These are phyloP conservation scores for Plasmodium vivax DNA, from an alignment of 169 alveolate genomes.

Conservation along the genomic window DNA sequence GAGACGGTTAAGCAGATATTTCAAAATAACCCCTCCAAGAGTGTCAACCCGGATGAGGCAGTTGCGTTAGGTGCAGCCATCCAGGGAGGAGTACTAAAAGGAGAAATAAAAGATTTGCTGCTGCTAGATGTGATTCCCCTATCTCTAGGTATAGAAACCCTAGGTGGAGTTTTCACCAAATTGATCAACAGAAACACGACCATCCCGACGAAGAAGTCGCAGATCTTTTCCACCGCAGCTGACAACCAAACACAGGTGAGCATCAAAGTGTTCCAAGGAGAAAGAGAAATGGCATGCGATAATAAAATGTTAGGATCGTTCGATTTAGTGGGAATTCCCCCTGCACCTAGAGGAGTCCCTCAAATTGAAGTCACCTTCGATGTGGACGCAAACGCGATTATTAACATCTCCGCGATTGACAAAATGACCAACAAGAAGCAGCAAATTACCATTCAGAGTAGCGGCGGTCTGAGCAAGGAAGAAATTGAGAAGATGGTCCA, in stretches of 20 bases:
- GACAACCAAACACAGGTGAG: conserved; percentile 98
- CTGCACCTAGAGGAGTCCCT: conserved; percentile 98
- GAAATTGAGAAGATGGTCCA: conserved; percentile 96
- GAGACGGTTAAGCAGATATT: conserved; percentile 93
- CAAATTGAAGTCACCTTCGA: conserved; percentile 97
- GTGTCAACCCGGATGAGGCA: conserved; percentile 99
- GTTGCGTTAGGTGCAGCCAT: conserved; percentile 99
- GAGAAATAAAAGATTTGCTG: conserved; percentile 96
- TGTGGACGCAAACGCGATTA: conserved; percentile 98
- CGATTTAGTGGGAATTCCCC: conserved; percentile 98
- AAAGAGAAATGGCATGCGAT: conserved; percentile 98
- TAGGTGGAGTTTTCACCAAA: conserved; percentile 97
- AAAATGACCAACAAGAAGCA: conserved; percentile 97
- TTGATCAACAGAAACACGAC: conserved; percentile 98
- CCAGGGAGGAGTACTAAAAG: conserved; percentile 96
- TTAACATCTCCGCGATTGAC: conserved; percentile 97
- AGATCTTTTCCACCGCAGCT: conserved; percentile 98
- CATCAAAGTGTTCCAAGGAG: conserved; percentile 99
- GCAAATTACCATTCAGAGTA: conserved; percentile 96
- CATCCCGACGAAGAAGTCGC: conserved; percentile 98
- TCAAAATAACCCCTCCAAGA: conserved; percentile 95
- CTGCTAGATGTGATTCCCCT: conserved; percentile 97
- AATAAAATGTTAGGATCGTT: conserved; percentile 98
- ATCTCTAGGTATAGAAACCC: conserved; percentile 97
- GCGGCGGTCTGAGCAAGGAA: conserved; percentile 95